Evolutionary conservation across 192 early-diverging fungal species (phyloP).

Genomic region (Coemansia interrupta): DNA sequence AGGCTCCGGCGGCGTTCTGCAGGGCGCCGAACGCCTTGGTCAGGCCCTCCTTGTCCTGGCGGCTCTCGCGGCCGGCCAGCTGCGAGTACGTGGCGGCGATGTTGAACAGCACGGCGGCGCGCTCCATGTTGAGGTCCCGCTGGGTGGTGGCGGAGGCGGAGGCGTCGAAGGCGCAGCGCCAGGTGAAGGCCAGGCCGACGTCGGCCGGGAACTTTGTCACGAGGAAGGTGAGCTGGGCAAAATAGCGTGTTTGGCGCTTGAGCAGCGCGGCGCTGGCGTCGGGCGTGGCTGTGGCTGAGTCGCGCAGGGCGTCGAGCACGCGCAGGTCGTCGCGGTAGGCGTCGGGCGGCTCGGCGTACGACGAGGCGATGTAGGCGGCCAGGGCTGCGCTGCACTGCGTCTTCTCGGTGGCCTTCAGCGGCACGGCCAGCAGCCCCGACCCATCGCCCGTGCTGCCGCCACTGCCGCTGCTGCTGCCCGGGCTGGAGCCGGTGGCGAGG

Average conservation of each 20-base stretch:
- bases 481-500: too few relatives aligned
- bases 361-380: slow-evolving; percentile 68
- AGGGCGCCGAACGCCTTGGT: slow-evolving; percentile 75
- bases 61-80: slow-evolving; percentile 66
- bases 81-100: slow-evolving; percentile 83
- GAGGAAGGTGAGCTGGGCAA: slow-evolving; percentile 80
- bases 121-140: slow-evolving; percentile 75
- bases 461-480: slow-evolving; percentile 3
- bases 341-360: slow-evolving; percentile 84
- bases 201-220: slow-evolving; percentile 85
- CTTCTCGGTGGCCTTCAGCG: slow-evolving; percentile 45
- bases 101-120: slow-evolving; percentile 80
- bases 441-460: slow-evolving; percentile 14
- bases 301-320: slow-evolving; percentile 71
- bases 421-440: slow-evolving; percentile 34
- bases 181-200: slow-evolving; percentile 54
- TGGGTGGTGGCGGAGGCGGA: slow-evolving; percentile 61
- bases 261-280: slow-evolving; percentile 58
- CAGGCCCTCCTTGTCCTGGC: slow-evolving; percentile 68
- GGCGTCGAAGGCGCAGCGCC: slow-evolving; percentile 23
- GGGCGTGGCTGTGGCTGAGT: slow-evolving; percentile 63
- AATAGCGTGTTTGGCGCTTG: slow-evolving; percentile 71
- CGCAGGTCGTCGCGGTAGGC: slow-evolving; percentile 83
- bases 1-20: slow-evolving; percentile 81
- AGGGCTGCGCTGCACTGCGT: slow-evolving; percentile 33